Percentiles rank a stretch among this genome's conserved stretches.
These are phyloP conservation scores for Pistacia integerrima DNA, from an alignment of 345 rosid genomes.

Conservation along the genomic window DNA sequence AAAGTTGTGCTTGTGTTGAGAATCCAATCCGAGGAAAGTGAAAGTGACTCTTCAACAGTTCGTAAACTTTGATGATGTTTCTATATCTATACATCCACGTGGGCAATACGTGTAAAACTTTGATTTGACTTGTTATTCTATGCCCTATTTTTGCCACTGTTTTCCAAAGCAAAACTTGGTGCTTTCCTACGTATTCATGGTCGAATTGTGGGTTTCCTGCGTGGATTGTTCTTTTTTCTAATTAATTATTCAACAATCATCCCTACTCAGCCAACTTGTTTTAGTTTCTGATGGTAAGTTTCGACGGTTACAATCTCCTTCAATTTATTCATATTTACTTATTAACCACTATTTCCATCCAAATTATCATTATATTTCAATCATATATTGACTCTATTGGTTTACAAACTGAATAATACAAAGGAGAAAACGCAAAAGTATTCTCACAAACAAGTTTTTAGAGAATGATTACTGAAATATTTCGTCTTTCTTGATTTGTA, in stretches of 20 bases:
- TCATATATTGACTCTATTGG: too few relatives aligned
- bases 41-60: background rate
- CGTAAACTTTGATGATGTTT: background rate
- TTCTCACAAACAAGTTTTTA: too few relatives aligned
- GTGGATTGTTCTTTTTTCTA: background rate
- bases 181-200: background rate
- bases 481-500: too few relatives aligned
- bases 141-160: background rate
- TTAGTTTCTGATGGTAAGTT: background rate
- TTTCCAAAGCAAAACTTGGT: background rate
- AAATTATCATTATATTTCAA: too few relatives aligned
- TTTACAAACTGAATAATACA: too few relatives aligned
- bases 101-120: background rate
- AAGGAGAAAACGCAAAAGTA: too few relatives aligned
- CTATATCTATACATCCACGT: background rate
- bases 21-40: constrained; percentile 12
- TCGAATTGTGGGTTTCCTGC: background rate
- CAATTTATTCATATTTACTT: too few relatives aligned
- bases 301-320: background rate
- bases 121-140: background rate
- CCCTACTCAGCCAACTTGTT: background rate
- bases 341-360: too few relatives aligned
- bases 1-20: too few relatives aligned
- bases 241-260: background rate
- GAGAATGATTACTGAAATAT: too few relatives aligned